Evolutionary conservation across 2,329 filamentous ascomycete species (phyloP).

Genomic region (Colletotrichum sp.): DNA sequence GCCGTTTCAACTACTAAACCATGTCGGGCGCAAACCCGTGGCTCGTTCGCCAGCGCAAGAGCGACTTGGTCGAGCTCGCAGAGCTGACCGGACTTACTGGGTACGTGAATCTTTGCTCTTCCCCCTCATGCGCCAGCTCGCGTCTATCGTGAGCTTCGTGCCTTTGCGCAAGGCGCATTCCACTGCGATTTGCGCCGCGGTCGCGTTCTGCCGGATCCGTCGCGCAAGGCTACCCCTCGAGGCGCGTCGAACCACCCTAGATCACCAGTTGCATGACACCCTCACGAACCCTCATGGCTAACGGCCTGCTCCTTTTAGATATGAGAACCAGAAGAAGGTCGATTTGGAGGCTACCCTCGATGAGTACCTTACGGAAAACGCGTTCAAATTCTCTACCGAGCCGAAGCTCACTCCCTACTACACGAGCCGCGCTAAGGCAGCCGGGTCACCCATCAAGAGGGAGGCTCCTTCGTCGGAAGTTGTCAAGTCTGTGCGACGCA

Average conservation of each 20-base stretch:
- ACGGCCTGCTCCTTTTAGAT: constrained; percentile 50
- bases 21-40: constrained; percentile 74
- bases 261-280: constrained; percentile 21
- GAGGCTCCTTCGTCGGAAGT: constrained; percentile 46
- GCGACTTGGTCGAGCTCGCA: constrained; percentile 77
- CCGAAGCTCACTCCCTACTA: constrained; percentile 77
- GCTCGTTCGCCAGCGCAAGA: constrained; percentile 83
- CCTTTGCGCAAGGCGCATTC: neutral
- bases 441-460: constrained; percentile 66
- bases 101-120: constrained; percentile 56
- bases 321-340: constrained; percentile 74
- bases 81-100: constrained; percentile 72
- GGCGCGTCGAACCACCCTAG: constrained; percentile 17
- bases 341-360: constrained; percentile 81
- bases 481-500: constrained; percentile 52
- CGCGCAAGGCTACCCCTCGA: constrained; percentile 3
- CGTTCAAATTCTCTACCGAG: constrained; percentile 66
- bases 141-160: neutral
- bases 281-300: constrained; percentile 15
- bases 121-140: neutral
- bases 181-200: neutral
- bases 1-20: constrained; percentile 16
- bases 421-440: constrained; percentile 64
- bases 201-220: constrained; percentile 20
- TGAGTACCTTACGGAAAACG: constrained; percentile 73